Conservation (phyloP, 2,329 filamentous ascomycete species). For the Penicillium corylophilum region DNA sequence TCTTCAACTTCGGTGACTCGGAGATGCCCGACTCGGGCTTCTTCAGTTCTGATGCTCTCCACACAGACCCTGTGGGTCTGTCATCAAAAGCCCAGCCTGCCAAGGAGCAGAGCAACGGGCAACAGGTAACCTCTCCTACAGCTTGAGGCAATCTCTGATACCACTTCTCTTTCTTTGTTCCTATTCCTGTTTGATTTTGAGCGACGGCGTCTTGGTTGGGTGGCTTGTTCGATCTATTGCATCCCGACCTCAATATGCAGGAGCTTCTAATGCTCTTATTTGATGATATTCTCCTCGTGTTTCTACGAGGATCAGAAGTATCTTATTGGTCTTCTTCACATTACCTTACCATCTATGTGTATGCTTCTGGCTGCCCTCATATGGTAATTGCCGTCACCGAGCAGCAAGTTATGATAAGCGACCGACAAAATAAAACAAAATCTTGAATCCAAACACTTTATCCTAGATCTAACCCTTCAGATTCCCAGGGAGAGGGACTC, state of each 20-base stretch:
- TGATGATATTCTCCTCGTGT: conserved; percentile 8
- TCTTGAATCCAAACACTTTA: background rate
- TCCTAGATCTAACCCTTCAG: background rate
- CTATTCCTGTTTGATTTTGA: conserved; percentile 16
- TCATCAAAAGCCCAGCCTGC: conserved; percentile 24
- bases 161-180: conserved; percentile 1
- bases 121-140: conserved; percentile 14
- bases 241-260: conserved; percentile 5
- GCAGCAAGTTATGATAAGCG: background rate
- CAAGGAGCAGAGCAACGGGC: conserved; percentile 10
- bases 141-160: conserved; percentile 3
- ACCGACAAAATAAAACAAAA: background rate
- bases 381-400: background rate
- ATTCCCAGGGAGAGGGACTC: no score
- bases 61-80: conserved; percentile 23
- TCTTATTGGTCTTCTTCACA: conserved; percentile 4
- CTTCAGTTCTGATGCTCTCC: conserved; percentile 37
- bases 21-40: conserved; percentile 37
- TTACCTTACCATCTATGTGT: background rate
- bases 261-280: background rate
- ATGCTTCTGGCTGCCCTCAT: background rate
- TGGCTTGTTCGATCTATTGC: conserved; percentile 16
- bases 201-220: conserved; percentile 25
- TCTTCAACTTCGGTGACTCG: conserved; percentile 31
- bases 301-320: conserved; percentile 14